Conservation (phyloP, 2,329 filamentous ascomycete genomes). For the Metarhizium rileyi region DNA sequence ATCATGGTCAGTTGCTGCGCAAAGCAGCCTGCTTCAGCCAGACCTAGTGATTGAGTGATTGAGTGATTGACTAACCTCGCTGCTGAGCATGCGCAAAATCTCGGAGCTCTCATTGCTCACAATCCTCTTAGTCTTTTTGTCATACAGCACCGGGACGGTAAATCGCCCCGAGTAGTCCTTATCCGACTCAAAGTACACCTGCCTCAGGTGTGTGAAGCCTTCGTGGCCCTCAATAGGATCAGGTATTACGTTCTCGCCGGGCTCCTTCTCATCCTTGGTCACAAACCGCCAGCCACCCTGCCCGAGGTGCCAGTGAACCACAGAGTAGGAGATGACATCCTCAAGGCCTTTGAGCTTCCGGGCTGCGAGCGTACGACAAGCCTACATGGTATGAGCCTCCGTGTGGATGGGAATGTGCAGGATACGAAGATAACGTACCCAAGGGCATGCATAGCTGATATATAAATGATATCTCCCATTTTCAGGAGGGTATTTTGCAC, state of each 20-base stretch:
- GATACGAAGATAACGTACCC: constrained; percentile 38
- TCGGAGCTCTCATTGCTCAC: constrained; percentile 90
- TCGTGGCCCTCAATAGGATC: constrained; percentile 63
- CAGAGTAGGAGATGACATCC: constrained; percentile 66
- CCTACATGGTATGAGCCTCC: constrained; percentile 25
- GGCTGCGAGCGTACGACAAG: constrained; percentile 78
- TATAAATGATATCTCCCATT: constrained; percentile 91
- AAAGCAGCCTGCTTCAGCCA: not conserved
- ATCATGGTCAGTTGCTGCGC: not conserved
- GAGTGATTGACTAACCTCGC: constrained; percentile 40
- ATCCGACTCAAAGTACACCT: constrained; percentile 72
- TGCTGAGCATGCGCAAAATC: constrained; percentile 84
- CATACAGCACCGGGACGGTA: constrained; percentile 80
- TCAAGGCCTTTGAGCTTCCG: constrained; percentile 88
- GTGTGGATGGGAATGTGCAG: not conserved
- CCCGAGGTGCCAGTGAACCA: constrained; percentile 87
- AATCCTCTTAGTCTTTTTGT: constrained; percentile 64
- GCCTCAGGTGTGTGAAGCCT: constrained; percentile 56
- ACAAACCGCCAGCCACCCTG: constrained; percentile 73
- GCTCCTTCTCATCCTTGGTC: constrained; percentile 47
- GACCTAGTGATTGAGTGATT: not conserved
- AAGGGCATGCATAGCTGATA: constrained; percentile 88
- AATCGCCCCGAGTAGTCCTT: constrained; percentile 67
- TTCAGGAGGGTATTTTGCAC: constrained; percentile 72
- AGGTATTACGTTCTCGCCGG: constrained; percentile 54